Evolutionary conservation across 371 early-diverging fungal species (phyloP), one percentile per base, ranked within the genome.

Genomic region (Rhizopus sp.): DNA sequence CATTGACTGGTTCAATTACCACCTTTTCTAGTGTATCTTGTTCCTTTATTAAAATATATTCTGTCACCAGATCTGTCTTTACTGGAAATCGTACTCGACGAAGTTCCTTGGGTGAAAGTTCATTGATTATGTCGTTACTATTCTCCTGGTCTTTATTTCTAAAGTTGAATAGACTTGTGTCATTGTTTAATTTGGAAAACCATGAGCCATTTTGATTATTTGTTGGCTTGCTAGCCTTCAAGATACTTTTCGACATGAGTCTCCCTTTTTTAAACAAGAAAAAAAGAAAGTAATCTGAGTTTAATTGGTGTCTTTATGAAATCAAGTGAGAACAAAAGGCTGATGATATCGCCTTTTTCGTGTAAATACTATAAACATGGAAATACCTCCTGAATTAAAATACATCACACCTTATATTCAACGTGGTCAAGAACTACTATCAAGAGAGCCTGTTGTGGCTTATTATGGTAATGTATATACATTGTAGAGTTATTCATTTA

Each of bases 371-470:
- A 3, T 23, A 34, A 57, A 31, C 38, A 67, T 78, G 72, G 53
- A 64, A 3, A 46, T 78, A 34, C 96, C 96, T 4, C 81, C 80
- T 6, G 91, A 92, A 44, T 29, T 46, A 45, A 91, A 88, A 71
- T 80, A 73, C 68, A 85, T 96, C 46, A 64, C 74, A 10, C 87
- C 92, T 4, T 96, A 79, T 68, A 71, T 96, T 47, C 93, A 93
- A 64, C 84, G 96, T 13, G 88, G 87, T 0, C 82, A 85, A 33
- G 96, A 96, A 69, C 69, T 96, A 12, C 69, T 35, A 70, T 8
- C 73, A 4, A 77, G 85, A 37, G 96, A 96, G 39, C 95, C 96
- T 7, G 72, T 94, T 15, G 82, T 96, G 5, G 73, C 97, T 0
- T 97, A 97, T 62, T 97, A 93, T 70, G 46, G 46, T 46, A 46